phyloP scores from a whole-genome alignment of 176 grass and related monocot genomes.

The Avena eriantha region DNA sequence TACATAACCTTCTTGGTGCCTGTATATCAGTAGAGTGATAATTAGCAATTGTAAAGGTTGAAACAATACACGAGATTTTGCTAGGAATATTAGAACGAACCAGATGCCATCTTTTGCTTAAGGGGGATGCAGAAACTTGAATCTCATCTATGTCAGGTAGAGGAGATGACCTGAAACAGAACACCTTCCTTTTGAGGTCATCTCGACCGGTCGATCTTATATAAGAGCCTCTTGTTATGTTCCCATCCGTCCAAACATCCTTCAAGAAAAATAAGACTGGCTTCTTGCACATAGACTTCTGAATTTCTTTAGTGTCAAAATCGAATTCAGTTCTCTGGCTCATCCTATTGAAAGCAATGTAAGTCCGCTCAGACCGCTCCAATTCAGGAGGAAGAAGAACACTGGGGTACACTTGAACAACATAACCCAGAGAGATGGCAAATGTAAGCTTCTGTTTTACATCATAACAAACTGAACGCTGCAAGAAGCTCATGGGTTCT shows the following conservation, averaged over 20 bases:
- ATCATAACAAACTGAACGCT: constrained; percentile 85
- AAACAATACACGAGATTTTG: constrained; percentile 31
- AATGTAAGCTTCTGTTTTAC: constrained; percentile 68
- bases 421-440: constrained; percentile 83
- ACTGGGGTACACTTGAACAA: constrained; percentile 88
- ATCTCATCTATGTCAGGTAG: constrained; percentile 77
- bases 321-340: constrained; percentile 79
- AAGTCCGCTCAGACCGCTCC: constrained; percentile 83
- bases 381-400: constrained; percentile 79
- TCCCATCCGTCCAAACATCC: constrained; percentile 75
- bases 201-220: constrained; percentile 58
- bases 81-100: constrained; percentile 57
- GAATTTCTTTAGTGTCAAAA: constrained; percentile 89
- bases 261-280: constrained; percentile 88
- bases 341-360: constrained; percentile 77
- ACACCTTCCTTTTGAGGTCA: constrained; percentile 90
- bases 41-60: constrained; percentile 37
- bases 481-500: constrained; percentile 84
- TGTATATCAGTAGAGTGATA: constrained; percentile 49
- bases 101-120: constrained; percentile 95
- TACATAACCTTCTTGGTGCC: constrained; percentile 91
- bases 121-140: constrained; percentile 66
- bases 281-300: constrained; percentile 90
- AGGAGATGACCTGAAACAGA: constrained; percentile 82
- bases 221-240: constrained; percentile 71